Base-by-base conservation (phyloP, 305 asterid genomes). In the Plantago rigida region DNA sequence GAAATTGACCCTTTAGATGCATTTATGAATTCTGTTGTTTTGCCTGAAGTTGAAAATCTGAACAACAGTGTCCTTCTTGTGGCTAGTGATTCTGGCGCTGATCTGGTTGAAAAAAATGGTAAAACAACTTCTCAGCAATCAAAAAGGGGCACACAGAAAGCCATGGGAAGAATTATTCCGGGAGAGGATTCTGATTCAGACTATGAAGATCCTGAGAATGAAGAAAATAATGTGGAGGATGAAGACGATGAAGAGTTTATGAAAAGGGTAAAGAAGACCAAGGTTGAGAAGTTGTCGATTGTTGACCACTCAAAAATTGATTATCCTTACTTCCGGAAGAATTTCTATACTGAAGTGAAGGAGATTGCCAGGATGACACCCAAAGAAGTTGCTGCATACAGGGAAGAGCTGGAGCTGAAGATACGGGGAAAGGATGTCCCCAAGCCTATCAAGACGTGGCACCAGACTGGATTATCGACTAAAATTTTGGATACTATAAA, bases 1-100 rank as follows among this genome's bases (percentile, higher is more conserved):
- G 97, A 92, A 68, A 79, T 92, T 60, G 99, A 92, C 69, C 95
- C 99, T 0, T 76, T 92, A 71, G 99, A 92, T 71, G 97, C 96
- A 12, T 92, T 76, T 64, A 92, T 92, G 99, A 82, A 89, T 73
- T 72, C 91, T 53, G 76, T 81, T 89, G 95, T 89, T 62, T 77
- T 88, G 80, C 99, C 99, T 62, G 95, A 89, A 79, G 97, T 89
- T 24, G 91, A 84, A 69, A 86, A 81, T 82, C 83, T 89, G 39
- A 80, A 77, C 62, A 78, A 68, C 63, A 53, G 29, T 41, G 68
- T 51, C 17, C 78, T 79, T 54, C 59, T 68, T 63, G 75, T 63
- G 65, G 22, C 77, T 60, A 75, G 69, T 61, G 83, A 63, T 26
- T 53, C 74, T 31, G 79, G 62, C 66, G 73, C 71, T 28, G 80